Percentiles rank a stretch among this genome's conserved stretches.
These are phyloP conservation scores for Plasmodium yoelii DNA, from an alignment of 169 alveolate species.

Conservation along the genomic window DNA sequence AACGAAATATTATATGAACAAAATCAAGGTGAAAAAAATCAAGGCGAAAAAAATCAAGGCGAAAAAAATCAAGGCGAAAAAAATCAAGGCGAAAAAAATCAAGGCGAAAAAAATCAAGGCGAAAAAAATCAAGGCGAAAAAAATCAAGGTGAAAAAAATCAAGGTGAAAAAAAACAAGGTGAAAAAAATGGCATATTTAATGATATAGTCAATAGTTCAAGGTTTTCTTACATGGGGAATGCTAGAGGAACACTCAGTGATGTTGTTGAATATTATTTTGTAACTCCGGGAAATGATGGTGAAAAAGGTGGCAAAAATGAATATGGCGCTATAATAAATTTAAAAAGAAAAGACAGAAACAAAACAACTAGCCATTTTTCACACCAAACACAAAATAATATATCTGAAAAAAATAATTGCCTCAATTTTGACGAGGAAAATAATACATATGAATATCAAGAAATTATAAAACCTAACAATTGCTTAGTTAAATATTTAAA, in stretches of 20 bases:
- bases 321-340: neutral
- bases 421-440: neutral
- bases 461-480: neutral
- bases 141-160: neutral
- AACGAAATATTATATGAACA: slow-evolving; percentile 6
- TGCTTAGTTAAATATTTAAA: neutral
- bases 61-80: neutral
- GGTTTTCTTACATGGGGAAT: slow-evolving; percentile 79
- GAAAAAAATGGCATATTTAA: neutral
- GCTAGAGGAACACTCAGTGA: slow-evolving; percentile 66
- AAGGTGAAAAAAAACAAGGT: neutral
- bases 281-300: neutral
- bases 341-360: neutral
- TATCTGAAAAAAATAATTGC: neutral
- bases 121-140: neutral
- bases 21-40: neutral
- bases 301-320: neutral
- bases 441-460: neutral
- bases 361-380: too few species aligned
- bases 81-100: neutral
- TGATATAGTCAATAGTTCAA: neutral
- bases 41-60: neutral
- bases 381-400: neutral
- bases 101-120: neutral
- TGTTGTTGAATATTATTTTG: slow-evolving; percentile 35